Evolutionary conservation across 176 grass and related monocot genomes (phyloP).

Genomic region (Leersia perrieri): DNA sequence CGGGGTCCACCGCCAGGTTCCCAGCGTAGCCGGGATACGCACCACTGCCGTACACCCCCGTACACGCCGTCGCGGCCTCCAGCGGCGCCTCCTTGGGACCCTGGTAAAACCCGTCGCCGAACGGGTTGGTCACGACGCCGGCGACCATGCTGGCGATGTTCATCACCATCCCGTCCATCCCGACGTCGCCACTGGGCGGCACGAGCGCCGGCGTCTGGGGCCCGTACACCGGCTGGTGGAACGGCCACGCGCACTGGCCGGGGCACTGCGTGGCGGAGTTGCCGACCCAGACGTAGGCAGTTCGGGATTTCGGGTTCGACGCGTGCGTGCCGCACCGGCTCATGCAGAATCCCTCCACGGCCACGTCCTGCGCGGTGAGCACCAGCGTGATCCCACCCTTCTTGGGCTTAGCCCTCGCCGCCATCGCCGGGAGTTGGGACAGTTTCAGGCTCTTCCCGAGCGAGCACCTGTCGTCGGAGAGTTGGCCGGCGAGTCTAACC

Average conservation of each 20-base stretch:
- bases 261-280: constrained; percentile 69
- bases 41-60: constrained; percentile 60
- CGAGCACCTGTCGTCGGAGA: constrained; percentile 38
- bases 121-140: constrained; percentile 67
- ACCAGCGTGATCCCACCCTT: constrained; percentile 56
- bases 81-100: constrained; percentile 60
- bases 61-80: constrained; percentile 73
- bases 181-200: constrained; percentile 64
- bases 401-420: constrained; percentile 12
- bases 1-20: constrained; percentile 47
- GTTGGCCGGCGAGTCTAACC: constrained; percentile 43
- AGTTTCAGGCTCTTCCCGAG: constrained; percentile 58
- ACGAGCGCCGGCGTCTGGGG: constrained; percentile 64
- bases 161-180: constrained; percentile 71
- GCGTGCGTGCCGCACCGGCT: constrained; percentile 74
- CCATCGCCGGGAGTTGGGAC: constrained; percentile 49
- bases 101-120: constrained; percentile 69
- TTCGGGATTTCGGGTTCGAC: neutral
- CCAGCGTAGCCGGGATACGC: constrained; percentile 78
- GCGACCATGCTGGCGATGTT: constrained; percentile 80
- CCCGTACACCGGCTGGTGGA: constrained; percentile 76
- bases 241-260: constrained; percentile 85
- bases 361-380: constrained; percentile 72
- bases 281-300: constrained; percentile 67
- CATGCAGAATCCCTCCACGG: constrained; percentile 77